Evolutionary conservation across 2,329 filamentous ascomycete species (phyloP), one percentile per base, ranked within the genome.

Genomic region (Sclerotinia glacialis): DNA sequence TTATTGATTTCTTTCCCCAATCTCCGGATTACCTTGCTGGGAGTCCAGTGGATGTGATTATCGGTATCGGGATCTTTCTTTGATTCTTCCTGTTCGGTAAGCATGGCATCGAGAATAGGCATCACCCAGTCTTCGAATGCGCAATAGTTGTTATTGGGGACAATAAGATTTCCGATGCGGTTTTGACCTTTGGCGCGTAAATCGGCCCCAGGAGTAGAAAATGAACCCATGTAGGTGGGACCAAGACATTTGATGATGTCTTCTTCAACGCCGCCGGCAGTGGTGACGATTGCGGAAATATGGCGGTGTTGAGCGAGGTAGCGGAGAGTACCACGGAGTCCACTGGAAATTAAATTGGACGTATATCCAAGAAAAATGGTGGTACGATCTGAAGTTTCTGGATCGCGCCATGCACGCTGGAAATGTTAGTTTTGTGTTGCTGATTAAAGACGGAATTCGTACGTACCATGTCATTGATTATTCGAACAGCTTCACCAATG

Each of bases 341-440:
- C 95, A 4, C 94, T 99, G 0, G 95, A 98, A 75, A 99, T 97
- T 73, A 99, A 84, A 77, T 99, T 99, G 61, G 92, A 97, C 12
- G 95, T 99, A 80, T 97, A 99, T 67, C 95, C 95, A 11, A 99
- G 86, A 79, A 99, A 98, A 73, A 99, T 94, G 68, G 95, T 98
- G 23, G 95, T 95, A 74, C 86, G 86, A 34, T 90, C 87, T 18
- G 86, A 86, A 1, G 91, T 91, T 75, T 93, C 90, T 0, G 91
- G 86, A 76, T 97, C 90, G 69, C 84, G 83, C 89, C 92, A 98
- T 67, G 85, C 84, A 76, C 92, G 86, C 92, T 89, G 75, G 81
- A 37, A 54, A 16, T 49, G 18, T 64, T 49, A 64, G n/a, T 16
- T 40, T 37, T 8, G 28, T 37, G 14, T 12, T 23, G 50, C 8